Conservation (phyloP, 2,329 filamentous ascomycete species). For the Ceratocystis eucalypticola region DNA sequence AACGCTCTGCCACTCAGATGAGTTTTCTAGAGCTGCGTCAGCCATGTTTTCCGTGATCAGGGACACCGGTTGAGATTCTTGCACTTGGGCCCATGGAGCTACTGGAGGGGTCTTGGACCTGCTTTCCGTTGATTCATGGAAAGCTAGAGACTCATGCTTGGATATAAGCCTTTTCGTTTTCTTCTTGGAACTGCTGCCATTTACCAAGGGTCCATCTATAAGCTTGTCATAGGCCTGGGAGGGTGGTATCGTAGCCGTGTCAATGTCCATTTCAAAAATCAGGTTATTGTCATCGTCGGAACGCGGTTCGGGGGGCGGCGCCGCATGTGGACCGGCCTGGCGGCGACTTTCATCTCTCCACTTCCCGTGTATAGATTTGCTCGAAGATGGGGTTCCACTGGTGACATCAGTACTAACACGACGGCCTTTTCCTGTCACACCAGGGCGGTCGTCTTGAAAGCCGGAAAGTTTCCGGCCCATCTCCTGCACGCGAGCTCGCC, state of each 20-base stretch:
- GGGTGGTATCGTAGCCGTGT: background rate
- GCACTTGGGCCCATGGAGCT: slow-evolving; percentile 14
- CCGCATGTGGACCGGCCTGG: background rate
- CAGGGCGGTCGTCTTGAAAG: slow-evolving; percentile 34
- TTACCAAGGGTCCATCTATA: background rate
- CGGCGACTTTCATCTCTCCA: slow-evolving; percentile 26
- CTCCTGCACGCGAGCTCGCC: slow-evolving; percentile 57
- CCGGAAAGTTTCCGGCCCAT: slow-evolving; percentile 55
- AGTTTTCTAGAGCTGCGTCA: slow-evolving; percentile 9
- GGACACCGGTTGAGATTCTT: background rate
- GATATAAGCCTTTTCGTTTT: slow-evolving; percentile 4
- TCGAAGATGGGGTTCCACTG: slow-evolving; percentile 25
- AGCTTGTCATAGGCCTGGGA: background rate
- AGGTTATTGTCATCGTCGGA: slow-evolving; percentile 8
- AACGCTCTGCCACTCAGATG: slow-evolving; percentile 17
- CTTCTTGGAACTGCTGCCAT: background rate
- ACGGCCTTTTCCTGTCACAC: slow-evolving; percentile 31
- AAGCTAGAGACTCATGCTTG: background rate
- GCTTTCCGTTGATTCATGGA: background rate
- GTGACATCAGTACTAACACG: background rate
- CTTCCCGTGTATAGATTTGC: slow-evolving; percentile 33
- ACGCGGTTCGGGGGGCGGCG: background rate
- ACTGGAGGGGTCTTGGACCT: background rate
- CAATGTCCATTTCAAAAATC: slow-evolving; percentile 19
- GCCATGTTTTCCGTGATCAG: slow-evolving; percentile 17